These are phyloP conservation scores for Lithohypha guttulata DNA, from an alignment of 2,329 filamentous ascomycete species.

Conservation along the genomic window DNA sequence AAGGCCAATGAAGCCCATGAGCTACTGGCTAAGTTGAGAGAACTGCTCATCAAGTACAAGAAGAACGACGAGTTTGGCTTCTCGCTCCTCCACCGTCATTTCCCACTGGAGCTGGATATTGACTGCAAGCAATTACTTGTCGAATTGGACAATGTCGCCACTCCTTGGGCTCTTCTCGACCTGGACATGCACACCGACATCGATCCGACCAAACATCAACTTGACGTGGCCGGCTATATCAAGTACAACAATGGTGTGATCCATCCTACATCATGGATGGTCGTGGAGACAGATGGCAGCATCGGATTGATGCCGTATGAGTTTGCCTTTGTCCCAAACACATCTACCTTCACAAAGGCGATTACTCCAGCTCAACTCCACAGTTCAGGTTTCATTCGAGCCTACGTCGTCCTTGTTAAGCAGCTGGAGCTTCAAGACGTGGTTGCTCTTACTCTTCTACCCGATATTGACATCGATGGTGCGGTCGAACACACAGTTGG, in stretches of 20 bases:
- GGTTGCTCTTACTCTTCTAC: background rate
- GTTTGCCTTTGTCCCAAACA: background rate
- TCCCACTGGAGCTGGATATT: too few species aligned
- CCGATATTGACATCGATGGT: background rate
- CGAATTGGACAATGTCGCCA: background rate
- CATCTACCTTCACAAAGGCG: background rate
- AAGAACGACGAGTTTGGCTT: background rate
- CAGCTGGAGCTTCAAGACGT: background rate
- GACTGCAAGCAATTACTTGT: background rate
- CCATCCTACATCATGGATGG: background rate
- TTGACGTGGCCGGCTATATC: background rate
- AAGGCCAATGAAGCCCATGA: background rate
- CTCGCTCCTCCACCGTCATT: background rate
- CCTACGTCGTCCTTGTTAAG: background rate
- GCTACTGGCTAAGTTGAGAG: background rate
- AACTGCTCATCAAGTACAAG: background rate
- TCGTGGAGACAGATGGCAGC: background rate
- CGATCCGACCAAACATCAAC: too few species aligned
- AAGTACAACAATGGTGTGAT: background rate
- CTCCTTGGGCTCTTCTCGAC: background rate
- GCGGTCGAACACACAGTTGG: background rate
- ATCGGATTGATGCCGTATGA: background rate
- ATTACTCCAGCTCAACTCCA: background rate
- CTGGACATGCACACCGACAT: too few species aligned
- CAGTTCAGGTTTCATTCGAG: background rate